Conservation (phyloP, 768 basidiomycete genomes). For the Sporobolomyces pararoseus region DNA sequence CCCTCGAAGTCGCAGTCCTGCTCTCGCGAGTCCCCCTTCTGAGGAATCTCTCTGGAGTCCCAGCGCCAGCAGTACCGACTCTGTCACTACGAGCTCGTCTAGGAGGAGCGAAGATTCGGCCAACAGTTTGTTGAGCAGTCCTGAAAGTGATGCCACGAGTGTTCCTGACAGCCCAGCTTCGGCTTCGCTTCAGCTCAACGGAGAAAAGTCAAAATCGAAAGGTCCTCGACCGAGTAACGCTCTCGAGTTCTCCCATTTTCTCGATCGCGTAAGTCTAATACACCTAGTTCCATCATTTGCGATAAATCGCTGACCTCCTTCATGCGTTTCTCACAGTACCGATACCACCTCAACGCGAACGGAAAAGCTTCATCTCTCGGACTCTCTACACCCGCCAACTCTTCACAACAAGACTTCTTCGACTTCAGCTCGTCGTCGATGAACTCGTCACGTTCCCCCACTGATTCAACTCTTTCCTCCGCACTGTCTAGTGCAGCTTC, state of each 20-base stretch:
- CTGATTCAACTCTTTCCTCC: slow-evolving; percentile 10
- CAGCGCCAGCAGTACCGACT: slow-evolving; percentile 14
- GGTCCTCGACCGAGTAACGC: slow-evolving; percentile 19
- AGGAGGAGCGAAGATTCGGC: slow-evolving; percentile 25
- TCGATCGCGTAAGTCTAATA: slow-evolving; percentile 26
- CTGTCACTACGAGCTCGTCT: slow-evolving; percentile 2
- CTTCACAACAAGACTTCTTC: slow-evolving; percentile 21
- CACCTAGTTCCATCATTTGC: background rate
- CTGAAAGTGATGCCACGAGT: slow-evolving; percentile 34
- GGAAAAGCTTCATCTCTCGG: slow-evolving; percentile 19
- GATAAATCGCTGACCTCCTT: background rate
- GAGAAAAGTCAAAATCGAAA: background rate
- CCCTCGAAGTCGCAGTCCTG: slow-evolving; percentile 4
- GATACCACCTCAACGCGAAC: slow-evolving; percentile 30
- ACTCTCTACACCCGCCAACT: slow-evolving; percentile 10
- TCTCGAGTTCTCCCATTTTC: slow-evolving; percentile 37
- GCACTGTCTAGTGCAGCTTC: slow-evolving; percentile 4
- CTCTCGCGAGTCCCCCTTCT: slow-evolving; percentile 10
- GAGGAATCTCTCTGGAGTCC: slow-evolving; percentile 28
- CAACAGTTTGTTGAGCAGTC: slow-evolving; percentile 24
- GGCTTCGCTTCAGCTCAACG: background rate
- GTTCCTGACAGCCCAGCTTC: slow-evolving; percentile 27
- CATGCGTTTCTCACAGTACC: slow-evolving; percentile 16
- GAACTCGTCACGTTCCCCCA: slow-evolving; percentile 9
- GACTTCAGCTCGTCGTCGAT: slow-evolving; percentile 12